These are phyloP conservation scores for Dothistroma septosporum DNA, from an alignment of 2,329 filamentous ascomycete genomes.

Conservation along the genomic window DNA sequence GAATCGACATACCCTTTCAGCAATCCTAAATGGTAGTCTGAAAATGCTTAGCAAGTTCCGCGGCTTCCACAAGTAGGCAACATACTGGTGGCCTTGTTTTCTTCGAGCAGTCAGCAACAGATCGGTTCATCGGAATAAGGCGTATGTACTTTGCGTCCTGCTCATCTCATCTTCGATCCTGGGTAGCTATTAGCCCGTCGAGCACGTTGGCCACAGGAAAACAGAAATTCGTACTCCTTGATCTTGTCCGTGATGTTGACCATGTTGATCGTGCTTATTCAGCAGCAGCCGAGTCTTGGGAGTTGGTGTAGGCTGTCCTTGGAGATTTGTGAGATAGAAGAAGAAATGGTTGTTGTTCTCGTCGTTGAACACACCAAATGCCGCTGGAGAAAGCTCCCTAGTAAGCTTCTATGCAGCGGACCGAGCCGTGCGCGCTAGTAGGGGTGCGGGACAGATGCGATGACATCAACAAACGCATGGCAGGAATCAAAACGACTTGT, in stretches of 20 bases:
- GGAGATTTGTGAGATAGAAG: background rate
- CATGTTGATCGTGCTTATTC: slow-evolving; percentile 56
- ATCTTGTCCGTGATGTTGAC: slow-evolving; percentile 99
- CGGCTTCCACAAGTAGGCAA: slow-evolving; percentile 10
- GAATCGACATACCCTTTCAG: slow-evolving; percentile 73
- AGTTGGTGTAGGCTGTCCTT: background rate
- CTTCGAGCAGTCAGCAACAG: slow-evolving; percentile 50
- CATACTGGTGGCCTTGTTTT: slow-evolving; percentile 98
- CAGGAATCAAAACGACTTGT: background rate
- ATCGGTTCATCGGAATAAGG: slow-evolving; percentile 4
- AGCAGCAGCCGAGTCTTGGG: slow-evolving; percentile 11
- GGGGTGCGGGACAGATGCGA: background rate
- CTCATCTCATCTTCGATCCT: slow-evolving; percentile 99
- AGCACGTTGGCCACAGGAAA: slow-evolving; percentile 20
- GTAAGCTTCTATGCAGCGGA: background rate
- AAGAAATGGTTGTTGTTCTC: background rate
- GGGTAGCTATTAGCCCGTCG: slow-evolving; percentile 17
- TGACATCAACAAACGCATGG: background rate
- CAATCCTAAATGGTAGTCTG: slow-evolving; percentile 96
- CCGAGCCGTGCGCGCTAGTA: background rate
- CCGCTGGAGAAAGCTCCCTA: background rate
- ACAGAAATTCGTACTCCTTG: slow-evolving; percentile 70
- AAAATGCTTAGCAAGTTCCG: slow-evolving; percentile 34
- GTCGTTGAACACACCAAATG: background rate
- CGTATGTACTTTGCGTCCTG: slow-evolving; percentile 86